Base-by-base conservation (phyloP, 139 green algal genomes). In the Mychonastes homosphaera region DNA sequence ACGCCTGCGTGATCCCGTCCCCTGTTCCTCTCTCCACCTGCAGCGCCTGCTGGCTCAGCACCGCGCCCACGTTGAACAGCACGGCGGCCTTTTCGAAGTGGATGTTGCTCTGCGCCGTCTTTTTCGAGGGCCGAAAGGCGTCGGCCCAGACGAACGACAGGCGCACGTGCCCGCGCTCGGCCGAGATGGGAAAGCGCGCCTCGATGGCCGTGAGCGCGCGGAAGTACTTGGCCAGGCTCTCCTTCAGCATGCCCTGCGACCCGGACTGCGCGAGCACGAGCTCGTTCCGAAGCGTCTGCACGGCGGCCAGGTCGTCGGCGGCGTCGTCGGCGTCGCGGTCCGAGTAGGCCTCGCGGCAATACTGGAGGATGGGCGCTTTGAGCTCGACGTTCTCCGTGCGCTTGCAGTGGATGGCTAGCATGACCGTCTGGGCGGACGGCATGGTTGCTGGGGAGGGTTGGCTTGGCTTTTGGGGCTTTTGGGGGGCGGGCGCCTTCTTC, bases 21-120 rank as follows among this genome's bases (percentile, higher is more conserved):
- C 79, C 58, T 2, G 72, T 81, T 19, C 66, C 75, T 3, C 85
- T 69, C 70, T 97, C 86, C 26, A 62, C 72, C 0, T 58, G 66
- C 34, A 94, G 48, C 21, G 58, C 90, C 47, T 78, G 47, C 75
- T 97, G 89, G n/a, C 64, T 67, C 19, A 87, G 32, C 36, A 85
- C 64, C 2, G 87, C 80, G 1, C 52, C 90, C 26, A 96, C 49
- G 74, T 97, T 97, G 76, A 97, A 97, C 30, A 91, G 50, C n/a
- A 96, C 69, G 6, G 78, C 70, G 2, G 90, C 86, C 69, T 94
- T 94, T 62, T 97, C 90, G 48, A 91, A 91, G 70, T 94, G 81
- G 6, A 97, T 84, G 70, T 85, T 95, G 36, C 50, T 39, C 69
- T 91, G 79, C 18, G 41, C 70, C 16, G 61, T 51, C 24, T 68